A percentile compares a stretch with the other conserved stretches of the same genome.
phyloP scores from a whole-genome alignment of 1,139 yeast genomes.

The Candida sanyaensis region DNA sequence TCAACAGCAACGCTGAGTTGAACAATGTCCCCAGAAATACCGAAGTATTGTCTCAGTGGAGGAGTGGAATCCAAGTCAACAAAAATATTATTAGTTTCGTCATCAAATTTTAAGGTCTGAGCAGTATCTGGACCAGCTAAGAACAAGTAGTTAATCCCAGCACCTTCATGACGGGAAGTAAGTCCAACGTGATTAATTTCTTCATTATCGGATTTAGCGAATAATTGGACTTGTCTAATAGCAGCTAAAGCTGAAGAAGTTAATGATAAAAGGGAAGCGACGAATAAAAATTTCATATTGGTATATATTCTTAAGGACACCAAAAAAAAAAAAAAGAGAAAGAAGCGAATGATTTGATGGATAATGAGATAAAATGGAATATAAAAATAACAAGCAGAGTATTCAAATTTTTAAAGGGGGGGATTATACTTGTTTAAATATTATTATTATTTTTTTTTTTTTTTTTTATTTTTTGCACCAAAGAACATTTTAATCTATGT shows the following conservation, averaged over 20 bases:
- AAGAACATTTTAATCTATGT: neutral
- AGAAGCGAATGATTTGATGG: neutral
- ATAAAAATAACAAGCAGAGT: neutral
- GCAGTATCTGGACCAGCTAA: constrained; percentile 17
- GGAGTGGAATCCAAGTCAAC: neutral
- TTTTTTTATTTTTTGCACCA: neutral
- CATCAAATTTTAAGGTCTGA: constrained; percentile 48
- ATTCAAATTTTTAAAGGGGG: neutral
- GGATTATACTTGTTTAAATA: neutral
- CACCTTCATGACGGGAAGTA: constrained; percentile 51
- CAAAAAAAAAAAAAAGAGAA: neutral
- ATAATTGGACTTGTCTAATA: constrained; percentile 17
- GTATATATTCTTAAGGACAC: no score
- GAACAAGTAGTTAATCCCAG: constrained; percentile 52
- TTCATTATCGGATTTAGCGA: constrained; percentile 23
- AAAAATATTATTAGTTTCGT: constrained; percentile 49
- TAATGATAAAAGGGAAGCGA: constrained; percentile 11
- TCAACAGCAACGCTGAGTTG: constrained; percentile 19
- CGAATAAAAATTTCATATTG: constrained; percentile 20
- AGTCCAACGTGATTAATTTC: constrained; percentile 30
- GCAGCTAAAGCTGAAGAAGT: constrained; percentile 25
- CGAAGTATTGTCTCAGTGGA: constrained; percentile 7
- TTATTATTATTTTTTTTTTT: neutral
- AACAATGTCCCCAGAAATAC: constrained; percentile 10
- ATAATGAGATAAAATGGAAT: neutral